A percentile compares a stretch with the other conserved stretches of the same genome.
Conservation (phyloP, 495 filamentous ascomycete genomes). For the Amniculicola lignicola region DNA sequence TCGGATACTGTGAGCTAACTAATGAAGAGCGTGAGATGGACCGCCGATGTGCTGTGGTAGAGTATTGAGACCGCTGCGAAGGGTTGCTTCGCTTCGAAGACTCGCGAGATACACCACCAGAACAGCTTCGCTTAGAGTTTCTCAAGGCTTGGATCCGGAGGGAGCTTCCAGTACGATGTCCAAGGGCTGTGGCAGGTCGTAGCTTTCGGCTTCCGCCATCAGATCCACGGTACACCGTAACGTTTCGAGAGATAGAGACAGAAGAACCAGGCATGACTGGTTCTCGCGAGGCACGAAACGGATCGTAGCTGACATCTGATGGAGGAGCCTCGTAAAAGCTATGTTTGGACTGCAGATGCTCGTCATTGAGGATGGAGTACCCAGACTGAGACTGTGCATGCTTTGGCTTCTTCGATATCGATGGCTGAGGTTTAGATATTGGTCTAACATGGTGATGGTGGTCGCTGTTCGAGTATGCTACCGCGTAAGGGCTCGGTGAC, state of each 20-base stretch:
- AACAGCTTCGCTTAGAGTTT: conserved; percentile 25
- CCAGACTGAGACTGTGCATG: conserved; percentile 64
- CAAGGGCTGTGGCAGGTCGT: conserved; percentile 20
- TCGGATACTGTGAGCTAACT: conserved; percentile 58
- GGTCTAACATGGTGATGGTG: conserved; percentile 80
- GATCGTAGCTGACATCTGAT: conserved; percentile 70
- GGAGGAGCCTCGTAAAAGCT: conserved; percentile 45
- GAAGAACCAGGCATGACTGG: conserved; percentile 38
- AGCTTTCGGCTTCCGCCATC: conserved; percentile 29
- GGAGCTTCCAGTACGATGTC: conserved; percentile 38
- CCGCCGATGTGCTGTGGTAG: conserved; percentile 7
- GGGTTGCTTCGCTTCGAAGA: conserved; percentile 27
- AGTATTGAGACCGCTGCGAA: conserved; percentile 22
- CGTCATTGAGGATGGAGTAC: conserved; percentile 67
- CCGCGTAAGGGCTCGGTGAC: conserved; percentile 52
- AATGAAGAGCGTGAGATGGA: conserved; percentile 41
- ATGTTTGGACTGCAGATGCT: conserved; percentile 42
- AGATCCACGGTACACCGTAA: conserved; percentile 61
- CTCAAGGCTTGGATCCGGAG: conserved; percentile 32
- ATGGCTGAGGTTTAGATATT: no score
- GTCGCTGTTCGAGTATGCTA: conserved; percentile 80
- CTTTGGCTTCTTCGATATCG: conserved; percentile 45
- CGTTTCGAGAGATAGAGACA: conserved; percentile 55
- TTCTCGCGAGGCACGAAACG: conserved; percentile 67
- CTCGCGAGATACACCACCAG: conserved; percentile 10